Base-by-base conservation (phyloP, 805 yeast genomes). In the Candida tibetensis region DNA sequence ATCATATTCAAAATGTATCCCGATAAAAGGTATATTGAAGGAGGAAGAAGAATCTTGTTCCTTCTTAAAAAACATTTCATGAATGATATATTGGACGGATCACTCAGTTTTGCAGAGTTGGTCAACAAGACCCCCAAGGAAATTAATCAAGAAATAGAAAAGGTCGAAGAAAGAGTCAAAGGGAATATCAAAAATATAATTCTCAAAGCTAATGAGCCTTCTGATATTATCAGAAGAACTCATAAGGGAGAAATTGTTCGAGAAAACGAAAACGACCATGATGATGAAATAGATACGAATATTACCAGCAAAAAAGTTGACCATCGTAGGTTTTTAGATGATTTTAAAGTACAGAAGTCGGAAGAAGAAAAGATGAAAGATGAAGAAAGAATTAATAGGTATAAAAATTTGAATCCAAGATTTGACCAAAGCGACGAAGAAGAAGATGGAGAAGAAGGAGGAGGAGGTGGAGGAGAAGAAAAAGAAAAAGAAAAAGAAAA, bases 211-310 rank as follows among this genome's bases (percentile, higher is more conserved):
- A 74, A 69, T 28, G 58, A 52, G 21, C 77, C 71, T 22, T 55
- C 62, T 19, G 88, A 88, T 13, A 72, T 81, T 31, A 77, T 86
- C 47, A 72, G 87, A 48, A 72, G 88, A 51, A 86, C 96, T 3
- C 95, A 88, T 57, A 85, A 84, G 57, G 96, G 96, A 17, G 95
- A 89, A 44, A 90, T 85, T 53, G 58, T 85, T n/a, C 72, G 86
- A 4, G 95, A 84, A 39, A 53, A 56, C 35, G 58, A 58, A 32
- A 48, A 51, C 21, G 39, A 41, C n/a, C 44, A 43, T 7, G 39
- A 35, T 25, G 59, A 57, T 13, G 59, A 53, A 16, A 48, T 51
- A 23, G 63, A 60, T 31, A 51, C 48, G 14, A 48, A 47, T 34
- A 53, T 67, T 17, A 51, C 60, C 5, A 52, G 62, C 8, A 52